phyloP scores from a whole-genome alignment of 1,139 yeast genomes.

The Taphrina communis region DNA sequence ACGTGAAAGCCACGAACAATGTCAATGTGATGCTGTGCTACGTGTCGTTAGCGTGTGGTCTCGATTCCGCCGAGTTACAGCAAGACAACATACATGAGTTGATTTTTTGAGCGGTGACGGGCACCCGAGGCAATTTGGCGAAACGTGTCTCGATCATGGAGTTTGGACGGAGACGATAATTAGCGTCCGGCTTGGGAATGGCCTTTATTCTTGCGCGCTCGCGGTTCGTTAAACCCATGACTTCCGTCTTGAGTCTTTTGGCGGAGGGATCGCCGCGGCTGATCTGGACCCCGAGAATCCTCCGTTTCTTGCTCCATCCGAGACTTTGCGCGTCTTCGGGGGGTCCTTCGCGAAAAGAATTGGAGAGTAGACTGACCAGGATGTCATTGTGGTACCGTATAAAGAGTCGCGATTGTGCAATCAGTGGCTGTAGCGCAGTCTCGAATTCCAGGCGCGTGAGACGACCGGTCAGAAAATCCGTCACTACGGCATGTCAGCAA shows the following conservation, averaged over 20 bases:
- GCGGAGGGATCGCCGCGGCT: conserved; percentile 60
- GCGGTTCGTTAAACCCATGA: conserved; percentile 81
- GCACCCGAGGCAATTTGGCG: conserved; percentile 83
- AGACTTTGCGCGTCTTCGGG: conserved; percentile 59
- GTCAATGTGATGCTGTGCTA: conserved; percentile 57
- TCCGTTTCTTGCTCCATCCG: conserved; percentile 59
- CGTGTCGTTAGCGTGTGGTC: background rate
- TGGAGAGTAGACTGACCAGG: conserved; percentile 78
- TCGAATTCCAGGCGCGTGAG: conserved; percentile 73
- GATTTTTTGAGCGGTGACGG: conserved; percentile 62
- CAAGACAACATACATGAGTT: conserved; percentile 45
- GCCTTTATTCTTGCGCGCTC: conserved; percentile 85
- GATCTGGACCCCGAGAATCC: conserved; percentile 46
- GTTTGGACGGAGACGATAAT: conserved; percentile 26
- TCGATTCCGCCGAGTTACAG: too few species aligned
- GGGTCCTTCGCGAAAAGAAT: conserved; percentile 75
- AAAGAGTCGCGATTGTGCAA: conserved; percentile 55
- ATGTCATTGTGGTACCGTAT: conserved; percentile 77
- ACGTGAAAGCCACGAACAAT: conserved; percentile 87
- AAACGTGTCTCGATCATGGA: conserved; percentile 72
- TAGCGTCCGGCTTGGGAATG: conserved; percentile 58
- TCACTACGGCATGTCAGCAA: background rate
- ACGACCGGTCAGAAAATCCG: conserved; percentile 38
- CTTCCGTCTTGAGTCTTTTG: conserved; percentile 81
- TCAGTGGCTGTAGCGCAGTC: conserved; percentile 59